These are phyloP conservation scores for Volvox carteri DNA, from an alignment of 163 green algal genomes.

Conservation along the genomic window DNA sequence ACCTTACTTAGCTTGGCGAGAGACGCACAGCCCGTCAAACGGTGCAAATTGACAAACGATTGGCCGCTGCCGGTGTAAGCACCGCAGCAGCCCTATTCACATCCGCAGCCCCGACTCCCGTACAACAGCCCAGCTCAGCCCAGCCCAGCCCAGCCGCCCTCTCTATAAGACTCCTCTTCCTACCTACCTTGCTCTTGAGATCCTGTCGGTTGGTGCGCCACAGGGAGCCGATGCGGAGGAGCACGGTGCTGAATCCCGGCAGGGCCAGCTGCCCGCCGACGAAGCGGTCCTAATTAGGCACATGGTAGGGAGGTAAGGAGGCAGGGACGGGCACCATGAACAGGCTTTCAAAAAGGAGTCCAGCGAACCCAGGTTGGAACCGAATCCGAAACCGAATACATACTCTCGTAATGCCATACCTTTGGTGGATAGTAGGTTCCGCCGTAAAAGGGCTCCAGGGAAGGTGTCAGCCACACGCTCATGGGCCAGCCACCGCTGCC, in stretches of 20 bases:
- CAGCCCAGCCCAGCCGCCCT: not conserved
- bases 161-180: not conserved
- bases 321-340: not conserved
- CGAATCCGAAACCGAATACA: no score
- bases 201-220: constrained; percentile 76
- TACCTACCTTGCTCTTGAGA: constrained; percentile 70
- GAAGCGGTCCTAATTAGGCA: constrained; percentile 43
- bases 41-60: no score
- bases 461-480: constrained; percentile 76
- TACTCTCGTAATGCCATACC: no score
- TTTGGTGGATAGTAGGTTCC: constrained; percentile 78
- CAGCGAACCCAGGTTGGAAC: not conserved
- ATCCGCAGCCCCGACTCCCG: not conserved
- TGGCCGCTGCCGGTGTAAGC: no score
- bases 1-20: no score
- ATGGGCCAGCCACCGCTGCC: constrained; percentile 79
- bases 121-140: not conserved
- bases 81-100: not conserved
- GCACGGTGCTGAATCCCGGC: constrained; percentile 86
- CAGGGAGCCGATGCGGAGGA: constrained; percentile 74
- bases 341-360: not conserved
- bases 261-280: constrained; percentile 68
- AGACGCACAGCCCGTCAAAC: no score
- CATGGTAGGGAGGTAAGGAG: not conserved
- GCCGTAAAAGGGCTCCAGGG: constrained; percentile 76